These are phyloP conservation scores for Penicillium sp. DNA, from an alignment of 2,329 filamentous ascomycete genomes.

Conservation along the genomic window DNA sequence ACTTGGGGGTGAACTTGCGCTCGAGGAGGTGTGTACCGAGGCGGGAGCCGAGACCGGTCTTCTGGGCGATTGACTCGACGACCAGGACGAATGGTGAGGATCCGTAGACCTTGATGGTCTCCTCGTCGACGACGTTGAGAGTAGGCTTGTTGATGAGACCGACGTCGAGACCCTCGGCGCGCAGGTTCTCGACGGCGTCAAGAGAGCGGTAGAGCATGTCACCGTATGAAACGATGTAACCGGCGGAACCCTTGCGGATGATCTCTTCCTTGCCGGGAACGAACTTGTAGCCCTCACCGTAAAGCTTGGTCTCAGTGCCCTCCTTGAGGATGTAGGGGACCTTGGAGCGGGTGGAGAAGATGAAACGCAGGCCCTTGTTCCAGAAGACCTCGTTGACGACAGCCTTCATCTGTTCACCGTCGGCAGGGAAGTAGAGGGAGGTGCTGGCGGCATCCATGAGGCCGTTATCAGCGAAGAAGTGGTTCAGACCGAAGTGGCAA, in stretches of 20 bases:
- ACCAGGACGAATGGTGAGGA: slow-evolving; percentile 40
- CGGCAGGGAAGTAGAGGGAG: slow-evolving; percentile 43
- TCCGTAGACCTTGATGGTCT: slow-evolving; percentile 40
- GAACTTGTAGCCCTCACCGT: slow-evolving; percentile 40
- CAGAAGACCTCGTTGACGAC: slow-evolving; percentile 42
- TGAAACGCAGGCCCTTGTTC: slow-evolving; percentile 39
- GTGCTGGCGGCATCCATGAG: slow-evolving; percentile 40
- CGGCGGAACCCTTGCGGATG: slow-evolving; percentile 38
- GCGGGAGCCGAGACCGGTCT: slow-evolving; percentile 43
- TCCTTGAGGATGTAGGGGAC: slow-evolving; percentile 43
- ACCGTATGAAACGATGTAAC: slow-evolving; percentile 42
- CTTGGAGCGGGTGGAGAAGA: slow-evolving; percentile 44
- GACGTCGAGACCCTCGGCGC: slow-evolving; percentile 38
- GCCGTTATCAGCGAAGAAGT: slow-evolving; percentile 45
- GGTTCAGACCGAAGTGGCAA: slow-evolving; percentile 45
- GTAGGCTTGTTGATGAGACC: slow-evolving; percentile 45
- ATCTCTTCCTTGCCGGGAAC: slow-evolving; percentile 42
- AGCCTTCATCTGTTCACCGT: slow-evolving; percentile 45
- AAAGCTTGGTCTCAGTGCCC: slow-evolving; percentile 36
- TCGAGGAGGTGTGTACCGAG: slow-evolving; percentile 40
- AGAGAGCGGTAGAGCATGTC: slow-evolving; percentile 46
- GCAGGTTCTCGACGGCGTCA: slow-evolving; percentile 42
- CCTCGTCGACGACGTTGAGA: slow-evolving; percentile 42
- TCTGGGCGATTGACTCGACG: slow-evolving; percentile 42
- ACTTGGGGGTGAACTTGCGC: slow-evolving; percentile 41